These are phyloP conservation scores for Saitozyma podzolica DNA, from an alignment of 768 basidiomycete genomes.

Conservation along the genomic window DNA sequence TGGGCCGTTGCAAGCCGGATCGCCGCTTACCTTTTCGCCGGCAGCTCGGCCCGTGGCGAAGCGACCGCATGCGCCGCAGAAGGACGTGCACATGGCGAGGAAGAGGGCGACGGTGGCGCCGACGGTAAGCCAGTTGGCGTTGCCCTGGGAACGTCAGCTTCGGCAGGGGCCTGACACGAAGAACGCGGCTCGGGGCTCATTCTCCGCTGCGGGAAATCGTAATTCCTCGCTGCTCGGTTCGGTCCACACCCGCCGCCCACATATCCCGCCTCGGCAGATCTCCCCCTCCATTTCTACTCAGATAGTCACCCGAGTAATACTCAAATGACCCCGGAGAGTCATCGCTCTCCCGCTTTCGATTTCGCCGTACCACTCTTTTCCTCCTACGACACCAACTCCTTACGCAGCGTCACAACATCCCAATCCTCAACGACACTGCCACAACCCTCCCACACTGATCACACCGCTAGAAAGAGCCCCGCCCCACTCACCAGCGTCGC, in stretches of 20 bases:
- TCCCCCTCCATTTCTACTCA: no score
- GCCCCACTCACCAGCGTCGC: conserved; percentile 47
- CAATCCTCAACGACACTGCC: no score
- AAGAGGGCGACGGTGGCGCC: conserved; percentile 69
- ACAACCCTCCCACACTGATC: no score
- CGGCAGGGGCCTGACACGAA: neutral
- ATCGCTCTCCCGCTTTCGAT: no score
- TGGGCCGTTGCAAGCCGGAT: no score
- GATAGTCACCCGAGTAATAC: no score
- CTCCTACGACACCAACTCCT: no score
- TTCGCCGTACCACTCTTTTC: no score
- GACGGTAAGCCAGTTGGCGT: conserved; percentile 79
- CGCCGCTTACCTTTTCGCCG: conserved; percentile 43
- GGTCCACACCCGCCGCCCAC: neutral
- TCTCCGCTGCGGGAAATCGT: neutral
- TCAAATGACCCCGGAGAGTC: no score
- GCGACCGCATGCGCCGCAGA: conserved; percentile 67
- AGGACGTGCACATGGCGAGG: conserved; percentile 66
- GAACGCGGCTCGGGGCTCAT: no score
- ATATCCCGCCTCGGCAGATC: neutral
- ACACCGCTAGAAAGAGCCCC: no score
- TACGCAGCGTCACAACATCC: no score
- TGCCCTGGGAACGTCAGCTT: conserved; percentile 60
- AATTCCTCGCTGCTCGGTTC: neutral
- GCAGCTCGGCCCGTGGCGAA: conserved; percentile 53